Evolutionary conservation across 2,329 filamentous ascomycete species (phyloP).

Genomic region (Colletotrichum eleusines): DNA sequence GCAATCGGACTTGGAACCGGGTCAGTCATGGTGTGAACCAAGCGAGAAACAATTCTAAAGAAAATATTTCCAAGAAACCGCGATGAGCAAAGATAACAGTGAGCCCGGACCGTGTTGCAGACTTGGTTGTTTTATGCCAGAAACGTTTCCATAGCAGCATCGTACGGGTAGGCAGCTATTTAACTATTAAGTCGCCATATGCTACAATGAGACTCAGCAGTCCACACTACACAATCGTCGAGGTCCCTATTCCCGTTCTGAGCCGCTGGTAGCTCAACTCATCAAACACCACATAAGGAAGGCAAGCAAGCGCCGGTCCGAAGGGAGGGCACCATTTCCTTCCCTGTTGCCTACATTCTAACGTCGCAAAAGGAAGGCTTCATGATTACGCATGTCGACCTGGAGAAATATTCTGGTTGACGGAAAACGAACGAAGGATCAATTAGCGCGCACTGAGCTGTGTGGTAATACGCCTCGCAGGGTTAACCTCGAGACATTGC

Average conservation of each 20-base stretch:
- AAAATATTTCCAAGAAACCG: background rate
- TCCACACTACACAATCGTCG: background rate
- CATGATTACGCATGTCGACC: background rate
- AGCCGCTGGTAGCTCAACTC: background rate
- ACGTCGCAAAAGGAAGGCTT: background rate
- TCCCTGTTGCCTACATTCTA: background rate
- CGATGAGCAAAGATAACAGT: background rate
- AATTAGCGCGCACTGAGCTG: background rate
- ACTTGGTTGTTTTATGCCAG: background rate
- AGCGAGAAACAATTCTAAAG: background rate
- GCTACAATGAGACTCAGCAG: background rate
- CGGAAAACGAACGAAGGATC: background rate
- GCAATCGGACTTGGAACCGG: conserved; percentile 45
- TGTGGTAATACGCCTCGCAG: background rate
- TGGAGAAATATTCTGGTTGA: background rate
- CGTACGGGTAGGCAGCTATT: background rate
- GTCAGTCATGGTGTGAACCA: background rate
- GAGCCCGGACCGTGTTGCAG: background rate
- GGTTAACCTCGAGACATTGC: background rate
- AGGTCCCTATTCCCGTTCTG: background rate
- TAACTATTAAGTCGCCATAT: background rate
- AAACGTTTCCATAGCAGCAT: background rate
- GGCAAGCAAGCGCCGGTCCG: background rate
- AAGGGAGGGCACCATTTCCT: background rate
- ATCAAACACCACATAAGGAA: background rate